Conservation (phyloP, 495 filamentous ascomycete species). For the Parachaetomium inaequale region DNA sequence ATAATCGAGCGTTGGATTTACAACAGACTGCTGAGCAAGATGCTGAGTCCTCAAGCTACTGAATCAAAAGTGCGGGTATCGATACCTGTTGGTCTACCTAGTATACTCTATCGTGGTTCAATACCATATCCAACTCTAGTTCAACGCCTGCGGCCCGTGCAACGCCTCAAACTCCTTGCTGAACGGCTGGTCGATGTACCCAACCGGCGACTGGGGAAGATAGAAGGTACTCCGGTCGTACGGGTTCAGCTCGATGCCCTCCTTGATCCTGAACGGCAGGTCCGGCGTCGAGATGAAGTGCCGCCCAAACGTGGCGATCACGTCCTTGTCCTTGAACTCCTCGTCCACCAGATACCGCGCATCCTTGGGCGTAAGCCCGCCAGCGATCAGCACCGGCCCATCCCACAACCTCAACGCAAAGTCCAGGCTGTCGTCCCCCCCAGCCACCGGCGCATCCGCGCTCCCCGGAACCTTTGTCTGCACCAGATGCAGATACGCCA, state of each 20-base stretch:
- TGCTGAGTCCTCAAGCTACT: too few species aligned
- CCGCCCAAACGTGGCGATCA: constrained; percentile 57
- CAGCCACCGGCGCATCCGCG: constrained; percentile 34
- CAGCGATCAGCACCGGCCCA: constrained; percentile 58
- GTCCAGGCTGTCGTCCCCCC: constrained; percentile 45
- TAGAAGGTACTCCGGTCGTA: constrained; percentile 64
- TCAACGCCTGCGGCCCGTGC: constrained; percentile 16
- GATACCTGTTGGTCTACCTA: background rate
- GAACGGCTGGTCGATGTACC: constrained; percentile 65
- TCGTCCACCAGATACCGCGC: constrained; percentile 53
- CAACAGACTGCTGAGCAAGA: too few species aligned
- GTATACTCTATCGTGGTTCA: background rate
- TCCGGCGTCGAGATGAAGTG: constrained; percentile 71
- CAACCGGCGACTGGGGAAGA: constrained; percentile 42
- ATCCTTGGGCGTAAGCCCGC: constrained; percentile 49
- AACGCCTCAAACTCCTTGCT: constrained; percentile 48
- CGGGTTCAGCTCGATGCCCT: constrained; percentile 51
- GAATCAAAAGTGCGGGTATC: too few species aligned
- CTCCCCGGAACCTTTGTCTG: constrained; percentile 50
- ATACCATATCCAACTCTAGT: constrained; percentile 2
- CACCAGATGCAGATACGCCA: constrained; percentile 67
- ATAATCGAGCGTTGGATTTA: too few species aligned
- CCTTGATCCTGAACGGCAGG: constrained; percentile 57
- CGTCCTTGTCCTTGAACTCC: constrained; percentile 51
- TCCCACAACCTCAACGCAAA: constrained; percentile 51